phyloP scores from a whole-genome alignment of 2,329 filamentous ascomycete species.

The Fragosphaeria purpurea region DNA sequence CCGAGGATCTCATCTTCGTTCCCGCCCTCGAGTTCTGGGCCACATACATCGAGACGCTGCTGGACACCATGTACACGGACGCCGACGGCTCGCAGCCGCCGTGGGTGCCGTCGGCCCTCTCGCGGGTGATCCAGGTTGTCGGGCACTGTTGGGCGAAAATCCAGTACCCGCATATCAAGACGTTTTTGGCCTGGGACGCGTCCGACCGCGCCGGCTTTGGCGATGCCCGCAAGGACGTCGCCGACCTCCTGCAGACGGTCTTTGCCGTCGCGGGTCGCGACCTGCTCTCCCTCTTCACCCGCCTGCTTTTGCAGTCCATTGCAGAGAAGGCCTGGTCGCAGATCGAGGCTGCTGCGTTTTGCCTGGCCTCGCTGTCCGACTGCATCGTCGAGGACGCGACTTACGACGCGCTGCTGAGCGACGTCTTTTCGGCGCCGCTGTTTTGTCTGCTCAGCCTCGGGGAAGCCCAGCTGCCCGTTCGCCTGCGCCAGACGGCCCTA shows the following conservation, averaged over 20 bases:
- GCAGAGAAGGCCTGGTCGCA: conserved; percentile 43
- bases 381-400: conserved; percentile 47
- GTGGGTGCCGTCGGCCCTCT: conserved; percentile 51
- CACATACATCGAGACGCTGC: conserved; percentile 60
- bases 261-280: conserved; percentile 51
- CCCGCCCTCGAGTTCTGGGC: conserved; percentile 74
- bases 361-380: conserved; percentile 57
- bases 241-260: conserved; percentile 63
- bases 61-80: conserved; percentile 45
- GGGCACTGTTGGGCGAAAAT: conserved; percentile 60
- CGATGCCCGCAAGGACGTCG: conserved; percentile 68
- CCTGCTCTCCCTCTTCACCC: conserved; percentile 47
- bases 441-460: conserved; percentile 43
- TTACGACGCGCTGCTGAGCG: conserved; percentile 48
- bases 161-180: conserved; percentile 50
- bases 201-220: conserved; percentile 57
- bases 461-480: conserved; percentile 44
- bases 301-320: conserved; percentile 42
- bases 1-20: conserved; percentile 66
- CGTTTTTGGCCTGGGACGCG: conserved; percentile 58
- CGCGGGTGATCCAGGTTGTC: conserved; percentile 52
- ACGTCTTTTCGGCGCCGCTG: conserved; percentile 52
- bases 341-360: conserved; percentile 52
- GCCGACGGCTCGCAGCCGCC: conserved; percentile 26
- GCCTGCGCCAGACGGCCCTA: conserved; percentile 58